A percentile compares a stretch with the other conserved stretches of the same genome.
Conservation (phyloP, 2,329 filamentous ascomycete genomes). For the Teratosphaeria gauchensis region DNA sequence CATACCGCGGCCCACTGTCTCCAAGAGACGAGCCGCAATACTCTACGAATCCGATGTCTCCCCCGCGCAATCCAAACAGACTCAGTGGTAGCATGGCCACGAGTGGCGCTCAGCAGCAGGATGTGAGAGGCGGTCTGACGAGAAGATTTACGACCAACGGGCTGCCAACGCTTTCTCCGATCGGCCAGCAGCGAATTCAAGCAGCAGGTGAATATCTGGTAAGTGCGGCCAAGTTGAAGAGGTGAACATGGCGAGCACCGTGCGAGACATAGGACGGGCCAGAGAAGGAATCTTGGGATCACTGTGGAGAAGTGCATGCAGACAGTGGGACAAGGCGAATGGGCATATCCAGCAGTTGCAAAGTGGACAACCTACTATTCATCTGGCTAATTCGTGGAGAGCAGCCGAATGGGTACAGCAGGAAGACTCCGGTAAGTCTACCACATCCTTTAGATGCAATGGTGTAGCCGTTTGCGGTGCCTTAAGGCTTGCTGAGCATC, state of each 20-base stretch:
- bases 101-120: slow-evolving; percentile 41
- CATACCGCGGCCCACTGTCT: slow-evolving; percentile 65
- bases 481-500: neutral
- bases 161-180: slow-evolving; percentile 60
- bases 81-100: slow-evolving; percentile 20
- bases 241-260: neutral
- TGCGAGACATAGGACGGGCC: neutral
- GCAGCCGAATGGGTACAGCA: slow-evolving; percentile 3
- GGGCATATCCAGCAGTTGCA: neutral
- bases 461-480: neutral
- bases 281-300: neutral
- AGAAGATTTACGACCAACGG: slow-evolving; percentile 87
- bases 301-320: neutral
- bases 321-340: neutral
- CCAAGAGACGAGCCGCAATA: slow-evolving; percentile 67
- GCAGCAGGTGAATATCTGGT: slow-evolving; percentile 38
- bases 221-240: slow-evolving; percentile 10
- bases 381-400: neutral
- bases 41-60: slow-evolving; percentile 43
- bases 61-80: slow-evolving; percentile 33
- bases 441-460: neutral
- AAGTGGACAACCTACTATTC: neutral
- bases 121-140: slow-evolving; percentile 68
- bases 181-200: slow-evolving; percentile 46
- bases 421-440: slow-evolving; percentile 53